These are phyloP conservation scores for Lentinus tigrinus DNA, from an alignment of 768 basidiomycete species.

Conservation along the genomic window DNA sequence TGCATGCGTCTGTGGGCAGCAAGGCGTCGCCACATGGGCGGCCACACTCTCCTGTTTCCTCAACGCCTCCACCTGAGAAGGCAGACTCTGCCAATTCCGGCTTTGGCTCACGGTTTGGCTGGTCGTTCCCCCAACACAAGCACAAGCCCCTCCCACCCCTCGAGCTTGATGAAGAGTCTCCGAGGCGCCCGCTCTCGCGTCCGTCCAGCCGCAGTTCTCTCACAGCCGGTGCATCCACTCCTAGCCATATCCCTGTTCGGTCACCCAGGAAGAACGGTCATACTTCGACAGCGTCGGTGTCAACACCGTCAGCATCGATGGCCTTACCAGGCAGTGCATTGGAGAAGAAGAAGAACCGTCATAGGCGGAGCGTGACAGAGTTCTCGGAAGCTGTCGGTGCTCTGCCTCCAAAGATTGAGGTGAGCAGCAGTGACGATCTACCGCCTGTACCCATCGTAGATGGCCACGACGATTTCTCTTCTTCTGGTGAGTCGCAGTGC, in stretches of 20 bases:
- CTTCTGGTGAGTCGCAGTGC: slow-evolving; percentile 7
- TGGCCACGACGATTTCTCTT: slow-evolving; percentile 8
- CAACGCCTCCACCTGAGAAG: slow-evolving; percentile 3
- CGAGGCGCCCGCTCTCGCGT: slow-evolving; percentile 19
- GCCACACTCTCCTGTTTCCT: slow-evolving; percentile 4
- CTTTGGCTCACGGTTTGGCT: slow-evolving; percentile 34
- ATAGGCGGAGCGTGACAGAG: slow-evolving; percentile 30
- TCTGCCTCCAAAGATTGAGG: slow-evolving; percentile 23
- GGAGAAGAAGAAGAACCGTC: slow-evolving; percentile 24
- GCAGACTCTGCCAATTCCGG: slow-evolving; percentile 18
- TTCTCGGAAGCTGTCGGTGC: slow-evolving; percentile 25
- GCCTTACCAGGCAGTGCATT: too few species aligned
- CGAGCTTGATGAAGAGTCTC: slow-evolving; percentile 34
- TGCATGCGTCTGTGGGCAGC: slow-evolving; percentile 5
- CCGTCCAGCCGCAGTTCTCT: slow-evolving; percentile 28
- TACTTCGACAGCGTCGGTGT: not conserved
- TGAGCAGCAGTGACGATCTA: slow-evolving; percentile 16
- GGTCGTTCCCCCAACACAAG: slow-evolving; percentile 37
- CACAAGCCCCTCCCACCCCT: slow-evolving; percentile 36
- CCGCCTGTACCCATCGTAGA: slow-evolving; percentile 16
- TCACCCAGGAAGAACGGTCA: slow-evolving; percentile 33
- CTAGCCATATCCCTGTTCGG: slow-evolving; percentile 47
- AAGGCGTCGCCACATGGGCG: not conserved
- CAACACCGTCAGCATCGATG: slow-evolving; percentile 2
- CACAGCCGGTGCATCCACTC: slow-evolving; percentile 1